Evolutionary conservation across 495 filamentous ascomycete species (phyloP).

Genomic region (Tuber brumale): DNA sequence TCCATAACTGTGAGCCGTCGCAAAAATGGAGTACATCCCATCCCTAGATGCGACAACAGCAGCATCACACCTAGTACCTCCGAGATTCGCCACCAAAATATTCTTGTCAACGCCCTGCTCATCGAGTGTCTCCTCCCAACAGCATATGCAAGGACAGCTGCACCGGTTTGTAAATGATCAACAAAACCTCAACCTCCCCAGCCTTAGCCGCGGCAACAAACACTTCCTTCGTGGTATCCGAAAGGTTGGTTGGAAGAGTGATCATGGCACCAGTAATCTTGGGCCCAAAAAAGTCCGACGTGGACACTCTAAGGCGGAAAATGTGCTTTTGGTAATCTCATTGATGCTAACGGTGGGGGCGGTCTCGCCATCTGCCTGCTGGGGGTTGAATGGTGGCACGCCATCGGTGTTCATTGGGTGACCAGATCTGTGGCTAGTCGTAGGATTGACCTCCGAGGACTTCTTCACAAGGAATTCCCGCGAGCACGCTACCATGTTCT

Average conservation of each 20-base stretch:
- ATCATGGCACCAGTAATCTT: constrained; percentile 86
- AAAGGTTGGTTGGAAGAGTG: constrained; percentile 88
- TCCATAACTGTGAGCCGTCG: constrained; percentile 91
- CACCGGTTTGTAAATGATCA: constrained; percentile 88
- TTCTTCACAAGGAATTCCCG: constrained; percentile 91
- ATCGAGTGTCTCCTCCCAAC: constrained; percentile 59
- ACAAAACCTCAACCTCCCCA: constrained; percentile 81
- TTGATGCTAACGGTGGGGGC: constrained; percentile 67
- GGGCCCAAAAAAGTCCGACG: constrained; percentile 85
- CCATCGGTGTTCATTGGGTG: constrained; percentile 73
- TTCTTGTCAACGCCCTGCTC: constrained; percentile 64
- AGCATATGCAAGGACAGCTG: constrained; percentile 86
- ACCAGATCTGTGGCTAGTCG: constrained; percentile 83
- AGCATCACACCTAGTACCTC: constrained; percentile 86
- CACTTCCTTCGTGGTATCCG: constrained; percentile 72
- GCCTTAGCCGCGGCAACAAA: constrained; percentile 67
- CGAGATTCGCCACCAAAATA: constrained; percentile 85
- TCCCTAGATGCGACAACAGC: constrained; percentile 82
- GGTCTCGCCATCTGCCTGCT: constrained; percentile 63
- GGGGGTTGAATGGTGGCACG: constrained; percentile 72
- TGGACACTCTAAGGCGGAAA: constrained; percentile 69
- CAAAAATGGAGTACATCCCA: constrained; percentile 92
- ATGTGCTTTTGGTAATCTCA: constrained; percentile 81
- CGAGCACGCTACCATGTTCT: constrained; percentile 91
- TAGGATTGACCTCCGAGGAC: constrained; percentile 76